phyloP scores from a whole-genome alignment of 139 green algal species.

The Chlamydomonas sphaeroides region DNA sequence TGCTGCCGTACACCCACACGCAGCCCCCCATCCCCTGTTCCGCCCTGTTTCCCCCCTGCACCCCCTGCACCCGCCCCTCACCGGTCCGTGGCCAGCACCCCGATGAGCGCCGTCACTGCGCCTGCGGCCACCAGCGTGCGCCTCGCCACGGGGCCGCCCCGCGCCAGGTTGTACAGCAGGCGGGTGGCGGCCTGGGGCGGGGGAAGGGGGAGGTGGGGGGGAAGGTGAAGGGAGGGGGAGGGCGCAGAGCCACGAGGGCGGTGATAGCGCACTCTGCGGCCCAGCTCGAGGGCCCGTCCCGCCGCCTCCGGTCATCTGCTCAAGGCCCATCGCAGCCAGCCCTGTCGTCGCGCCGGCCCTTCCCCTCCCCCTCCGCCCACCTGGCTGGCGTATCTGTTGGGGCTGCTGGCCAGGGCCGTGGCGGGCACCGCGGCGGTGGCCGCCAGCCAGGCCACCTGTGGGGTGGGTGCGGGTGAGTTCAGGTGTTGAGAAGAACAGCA shows the following conservation, averaged over 20 bases:
- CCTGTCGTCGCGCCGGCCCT: too few species aligned
- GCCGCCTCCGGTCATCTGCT: too few species aligned
- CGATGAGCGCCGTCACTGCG: slow-evolving; percentile 27
- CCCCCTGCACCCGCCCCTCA: not conserved
- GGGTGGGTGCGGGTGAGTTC: too few species aligned
- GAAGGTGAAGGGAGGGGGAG: too few species aligned
- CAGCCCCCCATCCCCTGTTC: too few species aligned
- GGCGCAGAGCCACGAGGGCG: too few species aligned
- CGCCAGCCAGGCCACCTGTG: slow-evolving; percentile 42
- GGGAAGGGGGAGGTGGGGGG: too few species aligned
- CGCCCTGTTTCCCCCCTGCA: not conserved
- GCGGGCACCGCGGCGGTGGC: slow-evolving; percentile 30
- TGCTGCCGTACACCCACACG: too few species aligned
- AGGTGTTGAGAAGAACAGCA: too few species aligned
- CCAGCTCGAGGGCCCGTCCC: too few species aligned
- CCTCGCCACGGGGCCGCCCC: slow-evolving; percentile 34
- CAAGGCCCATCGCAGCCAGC: too few species aligned
- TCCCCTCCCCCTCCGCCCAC: not conserved
- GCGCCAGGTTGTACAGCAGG: slow-evolving; percentile 51
- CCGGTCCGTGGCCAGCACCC: slow-evolving; percentile 29
- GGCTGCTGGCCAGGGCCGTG: slow-evolving; percentile 27
- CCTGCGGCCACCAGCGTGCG: slow-evolving; percentile 23
- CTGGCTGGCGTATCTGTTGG: slow-evolving; percentile 52
- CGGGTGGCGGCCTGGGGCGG: slow-evolving; percentile 46
- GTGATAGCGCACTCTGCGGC: too few species aligned